phyloP scores from a whole-genome alignment of 106 monocot species.

The Cymbidium sinense region DNA sequence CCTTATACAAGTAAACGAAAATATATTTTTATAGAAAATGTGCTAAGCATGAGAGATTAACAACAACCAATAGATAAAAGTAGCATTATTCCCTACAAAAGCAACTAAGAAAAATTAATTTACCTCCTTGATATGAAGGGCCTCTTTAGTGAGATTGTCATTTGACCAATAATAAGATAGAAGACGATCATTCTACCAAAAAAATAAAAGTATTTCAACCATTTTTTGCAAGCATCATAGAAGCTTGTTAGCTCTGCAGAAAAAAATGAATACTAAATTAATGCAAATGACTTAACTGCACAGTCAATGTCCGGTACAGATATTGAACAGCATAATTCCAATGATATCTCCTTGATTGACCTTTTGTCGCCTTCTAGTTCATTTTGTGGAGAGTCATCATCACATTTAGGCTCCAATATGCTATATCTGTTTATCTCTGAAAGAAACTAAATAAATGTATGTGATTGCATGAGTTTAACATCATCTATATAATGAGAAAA shows the following conservation, averaged over 20 bases:
- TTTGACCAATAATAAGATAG: constrained; percentile 33
- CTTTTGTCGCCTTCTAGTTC: not conserved
- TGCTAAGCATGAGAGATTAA: no score
- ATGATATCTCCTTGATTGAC: not conserved
- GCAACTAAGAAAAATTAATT: no score
- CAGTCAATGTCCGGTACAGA: not conserved
- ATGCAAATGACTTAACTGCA: not conserved
- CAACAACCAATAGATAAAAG: no score
- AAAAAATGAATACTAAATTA: not conserved
- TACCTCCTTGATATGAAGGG: constrained; percentile 38
- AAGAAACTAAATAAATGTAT: not conserved
- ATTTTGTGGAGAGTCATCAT: not conserved
- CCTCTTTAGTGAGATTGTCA: constrained; percentile 25
- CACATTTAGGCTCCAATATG: constrained; percentile 4
- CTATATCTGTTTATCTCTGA: not conserved
- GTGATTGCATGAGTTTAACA: not conserved
- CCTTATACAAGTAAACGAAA: no score
- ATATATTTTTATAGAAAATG: no score
- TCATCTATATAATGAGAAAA: no score
- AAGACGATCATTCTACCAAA: constrained; percentile 1
- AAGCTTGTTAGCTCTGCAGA: not conserved
- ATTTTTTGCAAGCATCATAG: not conserved
- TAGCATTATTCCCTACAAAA: not conserved
- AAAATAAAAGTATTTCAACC: not conserved
- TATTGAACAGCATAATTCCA: not conserved